Evolutionary conservation across 2,329 filamentous ascomycete species (phyloP).

Genomic region (Aspergillus flavus): DNA sequence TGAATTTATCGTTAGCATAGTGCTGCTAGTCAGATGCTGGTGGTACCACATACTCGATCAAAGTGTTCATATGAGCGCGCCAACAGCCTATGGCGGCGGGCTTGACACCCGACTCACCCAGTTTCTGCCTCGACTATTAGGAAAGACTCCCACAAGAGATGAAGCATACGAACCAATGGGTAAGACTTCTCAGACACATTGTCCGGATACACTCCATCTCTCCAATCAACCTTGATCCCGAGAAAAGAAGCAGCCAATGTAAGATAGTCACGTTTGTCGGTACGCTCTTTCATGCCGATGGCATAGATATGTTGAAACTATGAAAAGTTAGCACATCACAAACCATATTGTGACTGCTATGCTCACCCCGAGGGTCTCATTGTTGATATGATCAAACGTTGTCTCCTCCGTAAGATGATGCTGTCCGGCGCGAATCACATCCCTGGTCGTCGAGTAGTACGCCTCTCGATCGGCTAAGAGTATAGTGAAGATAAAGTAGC

Average conservation of each 20-base stretch:
- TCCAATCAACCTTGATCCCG: slow-evolving; percentile 48
- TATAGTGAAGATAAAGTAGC: slow-evolving; percentile 6
- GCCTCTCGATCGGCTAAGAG: slow-evolving; percentile 3
- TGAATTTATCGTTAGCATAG: neutral
- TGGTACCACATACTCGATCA: slow-evolving; percentile 29
- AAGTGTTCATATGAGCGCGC: slow-evolving; percentile 45
- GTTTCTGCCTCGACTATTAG: slow-evolving; percentile 16
- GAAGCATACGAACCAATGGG: slow-evolving; percentile 31
- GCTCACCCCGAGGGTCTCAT: slow-evolving; percentile 32
- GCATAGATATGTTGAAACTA: slow-evolving; percentile 52
- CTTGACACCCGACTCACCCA: slow-evolving; percentile 18
- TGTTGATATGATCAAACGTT: slow-evolving; percentile 26
- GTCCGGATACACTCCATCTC: slow-evolving; percentile 48
- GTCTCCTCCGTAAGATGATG: slow-evolving; percentile 15
- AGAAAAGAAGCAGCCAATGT: slow-evolving; percentile 46
- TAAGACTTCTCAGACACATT: slow-evolving; percentile 47
- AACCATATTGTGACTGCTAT: neutral
- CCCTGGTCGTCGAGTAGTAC: slow-evolving; percentile 6
- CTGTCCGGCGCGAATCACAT: slow-evolving; percentile 9
- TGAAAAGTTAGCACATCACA: neutral
- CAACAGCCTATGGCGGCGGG: slow-evolving; percentile 44
- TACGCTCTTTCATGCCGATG: slow-evolving; percentile 50
- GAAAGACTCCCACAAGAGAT: neutral
- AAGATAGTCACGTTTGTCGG: slow-evolving; percentile 55
- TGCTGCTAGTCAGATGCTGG: neutral